Base-by-base conservation (phyloP, 2,329 filamentous ascomycete species). In the Colletotrichum brevisporum region DNA sequence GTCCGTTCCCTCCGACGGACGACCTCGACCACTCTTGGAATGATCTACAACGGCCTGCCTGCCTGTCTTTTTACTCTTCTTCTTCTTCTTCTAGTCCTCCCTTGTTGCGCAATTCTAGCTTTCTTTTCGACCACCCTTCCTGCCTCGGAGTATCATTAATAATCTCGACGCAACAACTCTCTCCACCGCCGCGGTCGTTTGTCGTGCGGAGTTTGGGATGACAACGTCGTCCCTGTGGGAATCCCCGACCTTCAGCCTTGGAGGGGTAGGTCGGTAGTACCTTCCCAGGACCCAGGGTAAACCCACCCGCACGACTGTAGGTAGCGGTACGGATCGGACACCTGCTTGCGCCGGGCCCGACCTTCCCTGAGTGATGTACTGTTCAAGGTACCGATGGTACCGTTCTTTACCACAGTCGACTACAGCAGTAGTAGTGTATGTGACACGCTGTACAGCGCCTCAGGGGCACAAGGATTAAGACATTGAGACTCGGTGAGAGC, bases 1-100 rank as follows among this genome's bases (percentile, higher is more conserved):
- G 66, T 66, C 66, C 61, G 66, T 69, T 65, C 66, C 54, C 54
- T 69, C 66, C 66, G 31, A 36, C 55, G 66, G 54, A 27, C 55
- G 66, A 69, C 66, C 51, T 65, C 43, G 50, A 31, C 65, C 52
- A 31, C 54, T 60, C 50, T 65, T 48, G 52, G 47, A 27, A 31
- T 50, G 61, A 41, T 58, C 47, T 24, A 63, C 18, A 5, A 21
- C 47, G 9, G n/a, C 50, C 59, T 54, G 24, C 16, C 21, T 36
- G 31, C 6, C 31, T 10, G 31, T 36, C 36, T 45, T n/a, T 47
- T 24, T 3, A 24, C 21, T 24, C 21, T 24, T 24, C 50, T 31
- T 31, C 41, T 39, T 57, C 24, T 53, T 43, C 53, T 43, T 55
- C 39, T 26, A n/a, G 47, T 26, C n/a, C n/a, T n/a, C n/a, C n/a